These are phyloP conservation scores for Amylocystis lapponica DNA, from an alignment of 768 basidiomycete species.

Conservation along the genomic window DNA sequence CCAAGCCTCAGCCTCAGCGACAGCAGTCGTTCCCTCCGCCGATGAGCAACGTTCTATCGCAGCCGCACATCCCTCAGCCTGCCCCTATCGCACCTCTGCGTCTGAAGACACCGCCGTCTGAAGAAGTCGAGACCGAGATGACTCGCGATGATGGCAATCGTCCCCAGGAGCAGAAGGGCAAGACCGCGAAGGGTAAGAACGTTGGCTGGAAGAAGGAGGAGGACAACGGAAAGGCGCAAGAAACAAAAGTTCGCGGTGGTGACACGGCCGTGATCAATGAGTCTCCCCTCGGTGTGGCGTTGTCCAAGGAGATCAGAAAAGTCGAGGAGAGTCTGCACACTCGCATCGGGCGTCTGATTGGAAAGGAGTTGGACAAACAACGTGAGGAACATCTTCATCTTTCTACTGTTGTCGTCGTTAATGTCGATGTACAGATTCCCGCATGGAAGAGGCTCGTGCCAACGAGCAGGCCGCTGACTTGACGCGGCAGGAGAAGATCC, in stretches of 20 bases:
- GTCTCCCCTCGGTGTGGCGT: slow-evolving; percentile 46
- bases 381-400: slow-evolving; percentile 41
- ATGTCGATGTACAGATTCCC: slow-evolving; percentile 53
- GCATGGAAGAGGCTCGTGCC: slow-evolving; percentile 74
- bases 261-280: slow-evolving; percentile 39
- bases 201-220: slow-evolving; percentile 47
- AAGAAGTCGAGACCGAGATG: slow-evolving; percentile 66
- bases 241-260: slow-evolving; percentile 28
- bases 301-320: slow-evolving; percentile 76
- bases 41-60: not conserved
- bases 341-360: slow-evolving; percentile 72
- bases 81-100: slow-evolving; percentile 26
- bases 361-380: slow-evolving; percentile 88
- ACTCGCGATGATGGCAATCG: slow-evolving; percentile 51
- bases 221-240: slow-evolving; percentile 37
- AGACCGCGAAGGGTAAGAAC: slow-evolving; percentile 49
- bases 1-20: slow-evolving; percentile 16
- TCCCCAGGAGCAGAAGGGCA: slow-evolving; percentile 41
- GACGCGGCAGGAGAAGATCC: slow-evolving; percentile 79
- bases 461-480: slow-evolving; percentile 80
- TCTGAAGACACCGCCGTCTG: slow-evolving; percentile 64
- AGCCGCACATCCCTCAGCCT: slow-evolving; percentile 16
- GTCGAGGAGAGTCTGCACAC: slow-evolving; percentile 76
- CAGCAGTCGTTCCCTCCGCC: slow-evolving; percentile 8
- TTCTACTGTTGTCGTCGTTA: slow-evolving; percentile 4